Percentiles rank a stretch among this genome's conserved stretches.
Evolutionary conservation across 345 rosid species (phyloP).

Genomic region (Gossypioides kirkii): DNA sequence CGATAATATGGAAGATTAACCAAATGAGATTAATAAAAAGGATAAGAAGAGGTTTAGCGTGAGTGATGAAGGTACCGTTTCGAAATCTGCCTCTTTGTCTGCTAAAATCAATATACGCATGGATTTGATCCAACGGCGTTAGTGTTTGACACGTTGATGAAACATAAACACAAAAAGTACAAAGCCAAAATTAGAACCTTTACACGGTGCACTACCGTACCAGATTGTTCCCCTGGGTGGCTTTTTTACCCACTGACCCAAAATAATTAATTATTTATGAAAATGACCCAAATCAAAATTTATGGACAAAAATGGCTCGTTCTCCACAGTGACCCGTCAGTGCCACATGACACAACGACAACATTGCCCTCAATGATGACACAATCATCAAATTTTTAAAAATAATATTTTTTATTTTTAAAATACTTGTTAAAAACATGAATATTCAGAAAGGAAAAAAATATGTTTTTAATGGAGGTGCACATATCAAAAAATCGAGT

Average conservation of each 20-base stretch:
- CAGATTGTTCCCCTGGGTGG: background rate
- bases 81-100: slow-evolving; percentile 13
- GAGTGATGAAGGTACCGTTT: background rate
- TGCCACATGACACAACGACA: no score
- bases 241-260: no score
- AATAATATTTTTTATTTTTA: no score
- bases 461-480: no score
- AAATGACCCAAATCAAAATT: background rate
- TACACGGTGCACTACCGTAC: background rate
- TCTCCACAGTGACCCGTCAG: no score
- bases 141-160: background rate
- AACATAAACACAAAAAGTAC: background rate
- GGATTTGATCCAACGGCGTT: background rate
- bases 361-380: no score
- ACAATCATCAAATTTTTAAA: no score
- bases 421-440: no score
- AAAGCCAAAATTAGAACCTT: background rate
- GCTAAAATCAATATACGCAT: background rate
- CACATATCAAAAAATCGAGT: no score
- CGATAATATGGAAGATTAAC: background rate
- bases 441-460: no score
- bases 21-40: background rate
- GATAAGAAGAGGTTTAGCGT: background rate
- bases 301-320: no score
- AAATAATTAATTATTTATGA: background rate